Conservation (phyloP, 2,329 filamentous ascomycete species). For the Penicillium olsonii region DNA sequence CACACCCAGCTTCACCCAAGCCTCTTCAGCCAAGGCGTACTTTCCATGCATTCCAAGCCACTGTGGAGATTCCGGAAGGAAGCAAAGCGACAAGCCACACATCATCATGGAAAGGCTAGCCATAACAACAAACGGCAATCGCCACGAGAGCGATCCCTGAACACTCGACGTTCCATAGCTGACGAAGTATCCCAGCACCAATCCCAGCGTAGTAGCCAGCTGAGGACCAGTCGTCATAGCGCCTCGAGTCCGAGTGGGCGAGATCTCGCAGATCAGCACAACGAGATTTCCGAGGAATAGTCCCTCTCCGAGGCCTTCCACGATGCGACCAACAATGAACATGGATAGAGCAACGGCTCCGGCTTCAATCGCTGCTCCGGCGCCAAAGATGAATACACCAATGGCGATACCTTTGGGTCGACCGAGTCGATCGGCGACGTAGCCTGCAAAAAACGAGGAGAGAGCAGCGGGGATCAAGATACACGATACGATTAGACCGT, state of each 20-base stretch:
- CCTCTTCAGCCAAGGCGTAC: constrained; percentile 47
- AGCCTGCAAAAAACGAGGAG: constrained; percentile 60
- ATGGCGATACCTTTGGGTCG: constrained; percentile 52
- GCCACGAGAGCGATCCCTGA: constrained; percentile 55
- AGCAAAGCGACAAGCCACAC: constrained; percentile 38
- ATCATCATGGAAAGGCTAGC: constrained; percentile 45
- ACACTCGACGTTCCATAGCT: constrained; percentile 59
- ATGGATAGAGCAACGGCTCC: constrained; percentile 50
- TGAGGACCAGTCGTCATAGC: constrained; percentile 56
- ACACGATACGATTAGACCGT: constrained; percentile 61
- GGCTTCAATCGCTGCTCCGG: constrained; percentile 57
- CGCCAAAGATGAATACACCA: constrained; percentile 54
- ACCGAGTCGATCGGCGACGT: constrained; percentile 55
- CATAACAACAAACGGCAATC: constrained; percentile 57
- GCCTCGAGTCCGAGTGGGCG: constrained; percentile 54
- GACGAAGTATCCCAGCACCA: constrained; percentile 60
- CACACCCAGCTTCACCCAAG: constrained; percentile 48
- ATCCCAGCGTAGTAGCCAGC: constrained; percentile 52
- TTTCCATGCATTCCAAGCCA: constrained; percentile 57
- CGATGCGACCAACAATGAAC: constrained; percentile 56
- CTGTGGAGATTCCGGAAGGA: constrained; percentile 58
- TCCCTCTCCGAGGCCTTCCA: constrained; percentile 63
- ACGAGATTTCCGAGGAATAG: constrained; percentile 58
- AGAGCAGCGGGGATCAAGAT: constrained; percentile 61
- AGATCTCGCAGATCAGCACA: constrained; percentile 64